Evolutionary conservation across 1,139 yeast species (phyloP).

Genomic region (Yamadazyma sp.): DNA sequence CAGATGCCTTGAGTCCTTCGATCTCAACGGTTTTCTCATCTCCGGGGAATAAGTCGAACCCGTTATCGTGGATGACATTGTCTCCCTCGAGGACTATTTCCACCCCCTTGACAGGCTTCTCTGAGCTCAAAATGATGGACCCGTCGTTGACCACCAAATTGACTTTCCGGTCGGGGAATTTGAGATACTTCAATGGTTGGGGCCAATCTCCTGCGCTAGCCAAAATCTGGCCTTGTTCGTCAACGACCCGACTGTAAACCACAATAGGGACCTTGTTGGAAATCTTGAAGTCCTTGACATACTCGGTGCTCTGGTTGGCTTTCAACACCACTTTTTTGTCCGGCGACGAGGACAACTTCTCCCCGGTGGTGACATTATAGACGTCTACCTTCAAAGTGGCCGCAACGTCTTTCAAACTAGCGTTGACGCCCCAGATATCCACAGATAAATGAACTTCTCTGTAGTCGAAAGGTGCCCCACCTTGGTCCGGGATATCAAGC

Average conservation of each 20-base stretch:
- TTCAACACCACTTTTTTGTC: constrained; percentile 21
- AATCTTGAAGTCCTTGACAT: constrained; percentile 17
- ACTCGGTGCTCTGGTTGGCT: constrained; percentile 37
- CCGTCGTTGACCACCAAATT: constrained; percentile 18
- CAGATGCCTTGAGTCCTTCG: constrained; percentile 13
- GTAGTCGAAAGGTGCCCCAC: constrained; percentile 20
- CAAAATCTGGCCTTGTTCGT: constrained; percentile 18
- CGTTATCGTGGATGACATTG: constrained; percentile 35
- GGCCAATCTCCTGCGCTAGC: constrained; percentile 52
- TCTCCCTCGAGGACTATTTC: constrained; percentile 24
- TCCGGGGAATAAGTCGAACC: constrained; percentile 45
- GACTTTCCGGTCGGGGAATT: constrained; percentile 24
- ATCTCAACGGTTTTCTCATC: constrained; percentile 21
- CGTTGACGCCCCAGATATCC: constrained; percentile 47
- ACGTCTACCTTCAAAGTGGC: constrained; percentile 28
- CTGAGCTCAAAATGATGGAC: constrained; percentile 20
- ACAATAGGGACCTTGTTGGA: constrained; percentile 21
- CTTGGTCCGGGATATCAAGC: constrained; percentile 22
- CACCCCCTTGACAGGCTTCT: constrained; percentile 44
- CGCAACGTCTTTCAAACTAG: constrained; percentile 20
- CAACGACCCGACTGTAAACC: constrained; percentile 20
- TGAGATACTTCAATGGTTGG: constrained; percentile 48
- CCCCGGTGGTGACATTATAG: constrained; percentile 31
- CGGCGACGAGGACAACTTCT: constrained; percentile 17
- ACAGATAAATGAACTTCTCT: constrained; percentile 16